Evolutionary conservation across 176 grass and related monocot genomes (phyloP), one percentile per base, ranked within the genome.

Genomic region (Avena atlantica): DNA sequence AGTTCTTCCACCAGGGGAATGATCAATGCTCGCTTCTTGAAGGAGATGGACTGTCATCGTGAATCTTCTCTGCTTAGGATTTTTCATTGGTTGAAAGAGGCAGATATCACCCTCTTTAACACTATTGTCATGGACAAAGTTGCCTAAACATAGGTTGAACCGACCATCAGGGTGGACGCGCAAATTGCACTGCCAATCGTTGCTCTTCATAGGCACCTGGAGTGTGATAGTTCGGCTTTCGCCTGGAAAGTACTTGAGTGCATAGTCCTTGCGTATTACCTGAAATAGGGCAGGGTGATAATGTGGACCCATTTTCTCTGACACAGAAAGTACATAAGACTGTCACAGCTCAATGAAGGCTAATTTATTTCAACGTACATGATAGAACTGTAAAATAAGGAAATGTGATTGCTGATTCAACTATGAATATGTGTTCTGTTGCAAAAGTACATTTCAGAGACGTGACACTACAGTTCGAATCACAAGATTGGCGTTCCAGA

Each of bases 51-150:
- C 87, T 17, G 23, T 77, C 42, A 91, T 51, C 16, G 48, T 83
- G 68, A 85, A 37, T 64, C 11, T 85, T 61, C 55, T 80, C 23
- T 27, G 13, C 11, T 15, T 66, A 66, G 13, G 20, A 59, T 16
- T 65, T 62, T 34, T 88, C 70, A 36, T 14, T 2, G 83, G 92
- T 61, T 48, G 47, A 78, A 92, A 74, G 9, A 82, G 19, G 78
- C 92, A 91, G 19, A 85, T 74, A 48, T 94, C 86, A n/a, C 78
- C 92, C 24, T 75, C 84, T 14, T 24, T 78, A 44, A 94, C 66
- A 55, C 51, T 79, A 52, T 91, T 91, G 34, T 91, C 89, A 12
- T 4, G 16, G 51, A 89, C 87, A 81, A 91, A 94, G 19, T 65
- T 50, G 44, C 72, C 52, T 44, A 68, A 68, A 3, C 14, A 2